Evolutionary conservation across 2,329 filamentous ascomycete genomes (phyloP).

Genomic region (Epicoccum sorghinum): DNA sequence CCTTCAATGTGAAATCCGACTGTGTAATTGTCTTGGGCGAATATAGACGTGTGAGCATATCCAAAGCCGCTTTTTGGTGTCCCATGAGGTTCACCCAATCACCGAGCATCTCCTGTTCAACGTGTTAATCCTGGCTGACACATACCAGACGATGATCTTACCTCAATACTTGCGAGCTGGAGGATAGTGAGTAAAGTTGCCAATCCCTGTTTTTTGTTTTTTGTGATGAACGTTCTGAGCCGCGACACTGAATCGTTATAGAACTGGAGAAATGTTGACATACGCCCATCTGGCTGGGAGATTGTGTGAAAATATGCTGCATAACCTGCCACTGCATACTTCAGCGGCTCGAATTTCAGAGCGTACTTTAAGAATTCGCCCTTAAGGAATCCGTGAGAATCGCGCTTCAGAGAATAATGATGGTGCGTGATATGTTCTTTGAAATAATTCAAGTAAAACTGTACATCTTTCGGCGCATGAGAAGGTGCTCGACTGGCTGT

Average conservation of each 20-base stretch:
- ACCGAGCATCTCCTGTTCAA: constrained; percentile 80
- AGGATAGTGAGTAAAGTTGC: constrained; percentile 85
- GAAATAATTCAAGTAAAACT: constrained; percentile 80
- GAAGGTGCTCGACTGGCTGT: constrained; percentile 5
- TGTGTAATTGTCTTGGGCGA: constrained; percentile 76
- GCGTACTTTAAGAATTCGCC: constrained; percentile 74
- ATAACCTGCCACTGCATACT: constrained; percentile 88
- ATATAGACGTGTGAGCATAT: constrained; percentile 79
- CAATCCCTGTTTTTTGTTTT: constrained; percentile 71
- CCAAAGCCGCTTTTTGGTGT: constrained; percentile 87
- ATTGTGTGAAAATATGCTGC: constrained; percentile 85
- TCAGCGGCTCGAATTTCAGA: constrained; percentile 75
- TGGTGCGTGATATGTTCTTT: constrained; percentile 77
- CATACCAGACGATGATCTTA: constrained; percentile 50
- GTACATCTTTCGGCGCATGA: constrained; percentile 68
- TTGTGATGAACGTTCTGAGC: constrained; percentile 73
- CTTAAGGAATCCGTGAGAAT: constrained; percentile 75
- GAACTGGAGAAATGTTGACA: constrained; percentile 83
- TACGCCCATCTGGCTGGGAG: constrained; percentile 70
- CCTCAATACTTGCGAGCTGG: constrained; percentile 92
- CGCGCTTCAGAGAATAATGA: constrained; percentile 80
- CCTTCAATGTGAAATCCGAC: constrained; percentile 71
- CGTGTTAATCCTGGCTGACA: constrained; percentile 10
- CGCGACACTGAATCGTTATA: constrained; percentile 87
- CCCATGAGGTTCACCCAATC: constrained; percentile 95